These are phyloP conservation scores for Cladophialophora psammophila DNA, from an alignment of 2,329 filamentous ascomycete species.

Conservation along the genomic window DNA sequence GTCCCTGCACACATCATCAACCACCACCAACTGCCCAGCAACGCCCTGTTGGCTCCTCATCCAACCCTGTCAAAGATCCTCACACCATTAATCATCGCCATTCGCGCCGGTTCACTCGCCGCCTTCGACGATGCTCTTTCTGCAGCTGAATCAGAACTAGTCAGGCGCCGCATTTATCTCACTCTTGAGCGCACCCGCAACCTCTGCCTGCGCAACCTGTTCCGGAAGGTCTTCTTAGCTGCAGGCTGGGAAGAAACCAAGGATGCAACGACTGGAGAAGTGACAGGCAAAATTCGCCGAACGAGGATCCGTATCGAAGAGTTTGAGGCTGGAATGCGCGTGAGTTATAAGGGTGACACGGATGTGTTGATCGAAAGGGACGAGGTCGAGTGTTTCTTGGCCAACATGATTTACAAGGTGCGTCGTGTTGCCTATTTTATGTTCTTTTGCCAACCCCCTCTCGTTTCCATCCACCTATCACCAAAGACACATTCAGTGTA, in stretches of 20 bases:
- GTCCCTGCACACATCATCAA: slow-evolving; percentile 93
- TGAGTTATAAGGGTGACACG: slow-evolving; percentile 64
- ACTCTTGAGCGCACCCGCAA: slow-evolving; percentile 92
- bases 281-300: slow-evolving; percentile 57
- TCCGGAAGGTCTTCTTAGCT: slow-evolving; percentile 87
- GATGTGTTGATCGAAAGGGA: slow-evolving; percentile 76
- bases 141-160: slow-evolving; percentile 87
- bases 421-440: slow-evolving; percentile 42
- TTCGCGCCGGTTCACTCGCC: slow-evolving; percentile 80
- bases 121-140: slow-evolving; percentile 84
- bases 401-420: slow-evolving; percentile 99
- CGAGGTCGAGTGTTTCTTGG: slow-evolving; percentile 92
- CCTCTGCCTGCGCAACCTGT: slow-evolving; percentile 86
- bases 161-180: slow-evolving; percentile 90
- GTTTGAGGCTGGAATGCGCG: slow-evolving; percentile 82
- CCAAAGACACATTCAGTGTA: neutral
- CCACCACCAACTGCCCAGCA: slow-evolving; percentile 80
- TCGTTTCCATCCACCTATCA: neutral
- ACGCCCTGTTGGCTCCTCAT: slow-evolving; percentile 73
- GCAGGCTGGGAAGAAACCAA: slow-evolving; percentile 83
- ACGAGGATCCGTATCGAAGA: slow-evolving; percentile 84
- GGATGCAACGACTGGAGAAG: slow-evolving; percentile 62
- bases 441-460: neutral
- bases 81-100: slow-evolving; percentile 76
- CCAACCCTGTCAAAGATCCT: slow-evolving; percentile 81